phyloP scores from a whole-genome alignment of 306 rosid species.

The Rosa persica region DNA sequence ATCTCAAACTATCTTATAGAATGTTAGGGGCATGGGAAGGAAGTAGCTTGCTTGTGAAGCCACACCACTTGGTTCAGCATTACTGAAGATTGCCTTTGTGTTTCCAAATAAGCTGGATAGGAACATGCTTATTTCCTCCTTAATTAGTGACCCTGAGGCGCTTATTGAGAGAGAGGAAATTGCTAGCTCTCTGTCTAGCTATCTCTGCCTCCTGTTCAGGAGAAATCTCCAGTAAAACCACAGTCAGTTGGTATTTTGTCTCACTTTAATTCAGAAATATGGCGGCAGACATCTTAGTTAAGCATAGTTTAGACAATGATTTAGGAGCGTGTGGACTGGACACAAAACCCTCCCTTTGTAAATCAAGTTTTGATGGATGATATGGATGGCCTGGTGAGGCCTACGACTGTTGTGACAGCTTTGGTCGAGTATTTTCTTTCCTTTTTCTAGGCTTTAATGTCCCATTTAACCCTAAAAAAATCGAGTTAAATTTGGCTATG shows the following conservation, averaged over 20 bases:
- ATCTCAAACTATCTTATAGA: not conserved
- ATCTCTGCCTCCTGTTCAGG: conserved; percentile 80
- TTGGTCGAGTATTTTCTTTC: too few species aligned
- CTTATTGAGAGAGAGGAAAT: conserved; percentile 62
- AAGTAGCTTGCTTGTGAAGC: conserved; percentile 17
- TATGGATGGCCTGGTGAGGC: too few species aligned
- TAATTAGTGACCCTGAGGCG: conserved; percentile 21
- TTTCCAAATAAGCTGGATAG: conserved; percentile 72
- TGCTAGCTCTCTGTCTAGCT: conserved; percentile 70
- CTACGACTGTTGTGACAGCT: too few species aligned
- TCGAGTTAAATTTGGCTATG: too few species aligned
- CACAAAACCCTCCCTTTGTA: too few species aligned
- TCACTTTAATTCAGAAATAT: conserved; percentile 31
- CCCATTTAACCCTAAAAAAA: too few species aligned
- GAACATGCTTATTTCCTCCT: too few species aligned
- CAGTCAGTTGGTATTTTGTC: conserved; percentile 72
- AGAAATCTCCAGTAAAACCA: conserved; percentile 73
- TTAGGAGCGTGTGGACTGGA: too few species aligned
- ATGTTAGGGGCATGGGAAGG: not conserved
- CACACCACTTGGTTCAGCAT: conserved; percentile 24
- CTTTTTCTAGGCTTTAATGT: too few species aligned
- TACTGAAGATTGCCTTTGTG: conserved; percentile 50
- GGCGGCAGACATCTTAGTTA: too few species aligned
- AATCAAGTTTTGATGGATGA: too few species aligned
- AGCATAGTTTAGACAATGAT: too few species aligned